Evolutionary conservation across 179 eudicot genomes (phyloP).

Genomic region (Camellia oleifera): DNA sequence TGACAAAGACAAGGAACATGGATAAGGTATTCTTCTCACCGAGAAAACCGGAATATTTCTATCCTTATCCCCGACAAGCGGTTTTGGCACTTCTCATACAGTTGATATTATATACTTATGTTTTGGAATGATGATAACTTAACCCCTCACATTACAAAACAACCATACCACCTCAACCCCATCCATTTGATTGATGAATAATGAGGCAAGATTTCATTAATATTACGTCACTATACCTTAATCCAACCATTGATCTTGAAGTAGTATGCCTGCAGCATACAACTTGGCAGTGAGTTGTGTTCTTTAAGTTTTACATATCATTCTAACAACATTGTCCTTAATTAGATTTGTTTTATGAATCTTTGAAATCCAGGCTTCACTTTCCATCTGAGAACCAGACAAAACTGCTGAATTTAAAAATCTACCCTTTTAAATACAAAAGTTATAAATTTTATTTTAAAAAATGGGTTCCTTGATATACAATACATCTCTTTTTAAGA

Average conservation of each 20-base stretch:
- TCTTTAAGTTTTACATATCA: neutral
- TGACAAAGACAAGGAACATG: conserved; percentile 22
- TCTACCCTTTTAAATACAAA: neutral
- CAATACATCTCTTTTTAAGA: conserved; percentile 11
- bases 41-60: conserved; percentile 8
- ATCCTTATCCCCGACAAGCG: conserved; percentile 19
- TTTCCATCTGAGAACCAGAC: conserved; percentile 11
- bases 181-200: neutral
- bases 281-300: neutral
- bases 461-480: conserved; percentile 8
- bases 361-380: neutral
- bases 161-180: neutral
- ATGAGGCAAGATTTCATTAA: neutral
- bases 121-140: neutral
- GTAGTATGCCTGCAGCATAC: neutral
- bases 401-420: conserved; percentile 19
- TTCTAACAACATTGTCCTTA: neutral
- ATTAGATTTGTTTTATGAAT: neutral
- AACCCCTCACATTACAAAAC: neutral
- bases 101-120: neutral
- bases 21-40: neutral
- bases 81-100: conserved; percentile 6
- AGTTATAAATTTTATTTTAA: neutral
- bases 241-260: conserved; percentile 1
- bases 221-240: neutral